Evolutionary conservation across 2,329 filamentous ascomycete genomes (phyloP).

Genomic region (Teratosphaeria viscida): DNA sequence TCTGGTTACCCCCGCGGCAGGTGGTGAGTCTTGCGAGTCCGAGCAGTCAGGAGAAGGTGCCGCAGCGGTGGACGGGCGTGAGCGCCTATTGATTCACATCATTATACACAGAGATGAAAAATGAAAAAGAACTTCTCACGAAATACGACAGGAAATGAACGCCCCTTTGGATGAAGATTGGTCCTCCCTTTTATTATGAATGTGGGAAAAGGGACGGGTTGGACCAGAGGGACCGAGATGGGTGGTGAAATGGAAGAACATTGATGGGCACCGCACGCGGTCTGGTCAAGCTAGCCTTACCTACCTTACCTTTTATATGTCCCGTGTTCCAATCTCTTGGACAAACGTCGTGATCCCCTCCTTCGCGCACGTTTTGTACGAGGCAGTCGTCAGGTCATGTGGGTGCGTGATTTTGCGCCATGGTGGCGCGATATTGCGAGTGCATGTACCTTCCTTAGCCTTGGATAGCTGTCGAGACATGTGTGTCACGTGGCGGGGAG

Average conservation of each 20-base stretch:
- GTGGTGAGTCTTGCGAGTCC: not conserved
- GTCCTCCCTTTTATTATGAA: not conserved
- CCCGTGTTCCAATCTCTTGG: too few relatives aligned
- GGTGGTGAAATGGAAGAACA: not conserved
- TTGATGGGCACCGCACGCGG: not conserved
- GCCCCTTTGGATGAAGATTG: not conserved
- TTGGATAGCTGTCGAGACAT: too few relatives aligned
- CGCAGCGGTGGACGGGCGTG: not conserved
- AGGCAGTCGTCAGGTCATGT: too few relatives aligned
- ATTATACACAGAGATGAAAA: not conserved
- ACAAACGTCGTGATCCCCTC: too few relatives aligned
- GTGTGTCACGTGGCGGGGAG: too few relatives aligned
- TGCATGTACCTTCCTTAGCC: too few relatives aligned
- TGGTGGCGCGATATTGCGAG: too few relatives aligned
- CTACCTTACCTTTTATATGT: too few relatives aligned
- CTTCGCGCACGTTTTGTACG: too few relatives aligned
- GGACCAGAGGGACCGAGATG: not conserved
- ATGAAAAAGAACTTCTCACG: not conserved
- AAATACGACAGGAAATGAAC: not conserved
- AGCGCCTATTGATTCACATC: not conserved
- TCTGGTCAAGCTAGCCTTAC: too few relatives aligned
- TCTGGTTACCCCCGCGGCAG: constrained; percentile 51
- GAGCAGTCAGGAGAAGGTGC: not conserved
- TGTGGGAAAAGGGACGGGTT: not conserved
- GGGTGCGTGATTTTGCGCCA: too few relatives aligned